Base-by-base conservation (phyloP, 352 stramenopile species). In the Halophytophthora polymorphica region DNA sequence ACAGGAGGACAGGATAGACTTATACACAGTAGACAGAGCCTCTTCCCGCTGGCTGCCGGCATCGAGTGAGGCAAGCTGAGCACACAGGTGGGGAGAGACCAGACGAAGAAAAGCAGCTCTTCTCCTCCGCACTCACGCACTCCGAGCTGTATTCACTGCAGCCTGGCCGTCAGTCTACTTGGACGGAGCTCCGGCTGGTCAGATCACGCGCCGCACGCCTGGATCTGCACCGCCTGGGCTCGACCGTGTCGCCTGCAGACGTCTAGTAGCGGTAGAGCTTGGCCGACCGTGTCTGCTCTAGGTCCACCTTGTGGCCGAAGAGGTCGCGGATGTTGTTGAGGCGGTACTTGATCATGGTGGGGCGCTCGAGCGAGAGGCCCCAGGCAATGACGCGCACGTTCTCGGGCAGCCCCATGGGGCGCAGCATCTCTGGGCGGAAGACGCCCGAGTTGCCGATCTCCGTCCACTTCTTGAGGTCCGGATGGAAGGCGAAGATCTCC, bases 331-430 rank as follows among this genome's bases (percentile, higher is more conserved):
- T 99, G 80, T 99, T 99, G 66, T 93, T 98, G 57, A 99, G 96
- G 33, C 95, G 86, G 77, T 99, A 99, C 86, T 99, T 99, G 82
- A 99, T 99, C 97, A 99, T 99, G 28, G 97, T 99, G 29, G 97
- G 97, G 53, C 97, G 86, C 70, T 99, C 97, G 17, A 99, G 84
- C 37, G 95, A 99, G 50, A 99, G 79, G 37, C 97, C 97, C 96
- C 97, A 99, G 12, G 97, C 97, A 68, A 99, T 99, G 3, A 99
- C 97, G 46, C 96, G 83, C 42, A 99, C 97, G 77, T 99, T 98
- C 70, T 99, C 93, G 2, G 97, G 97, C 28, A 99, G 77, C 5
- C 97, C 97, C 96, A 99, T 99, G 6, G 97, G 97, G 38, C 77
- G 81, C 33, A 99, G 83, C 97, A 99, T 99, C 76, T 99, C 97